Base-by-base conservation (phyloP, 2,329 filamentous ascomycete species). In the Polytolypa hystricis region DNA sequence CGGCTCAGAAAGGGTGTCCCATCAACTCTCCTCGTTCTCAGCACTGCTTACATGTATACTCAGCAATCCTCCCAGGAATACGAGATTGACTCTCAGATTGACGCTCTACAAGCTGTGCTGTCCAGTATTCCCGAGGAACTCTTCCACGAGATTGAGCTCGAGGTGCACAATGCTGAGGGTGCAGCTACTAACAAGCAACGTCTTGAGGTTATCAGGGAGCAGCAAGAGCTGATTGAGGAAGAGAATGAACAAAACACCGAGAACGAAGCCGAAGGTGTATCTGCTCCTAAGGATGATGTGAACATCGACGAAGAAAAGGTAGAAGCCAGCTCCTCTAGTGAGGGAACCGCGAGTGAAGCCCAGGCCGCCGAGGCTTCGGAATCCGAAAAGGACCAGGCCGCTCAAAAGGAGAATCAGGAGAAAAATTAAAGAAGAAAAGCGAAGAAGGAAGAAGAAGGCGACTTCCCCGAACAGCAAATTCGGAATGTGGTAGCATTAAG, bases 141-240 rank as follows among this genome's bases (percentile, higher is more conserved):
- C 27, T 98, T 93, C 83, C 91, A 98, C 70, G 91, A 98, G 69
- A 95, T 98, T 45, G 91, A 96, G 64, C 81, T 98, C 20, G 91
- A 98, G 66, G 86, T 98, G 7, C 85, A 95, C 71, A 93, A 81
- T 43, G 87, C 89, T 33, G 91, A 98, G 65, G 91, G 91, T 43
- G 89, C 87, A 8, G 91, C 91, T 16, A 98, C 91, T 47, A 98
- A 98, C 75, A 95, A 93, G 73, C 91, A 96, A 70, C 82, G 91
- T 58, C 81, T 98, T 28, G 91, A 98, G 68, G 91, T 98, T 11
- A 74, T 98, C 56, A 93, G 86, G 73, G 91, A 98, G 68, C 91
- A 98, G 68, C 84, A 98, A 61, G 91, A 95, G 58, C 77, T 98
- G 44, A 98, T 98, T 40, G 81, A 94, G 45, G 91, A 98, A 57